These are phyloP conservation scores for Gastrolobium bilobum DNA, from an alignment of 306 rosid species.

Conservation along the genomic window DNA sequence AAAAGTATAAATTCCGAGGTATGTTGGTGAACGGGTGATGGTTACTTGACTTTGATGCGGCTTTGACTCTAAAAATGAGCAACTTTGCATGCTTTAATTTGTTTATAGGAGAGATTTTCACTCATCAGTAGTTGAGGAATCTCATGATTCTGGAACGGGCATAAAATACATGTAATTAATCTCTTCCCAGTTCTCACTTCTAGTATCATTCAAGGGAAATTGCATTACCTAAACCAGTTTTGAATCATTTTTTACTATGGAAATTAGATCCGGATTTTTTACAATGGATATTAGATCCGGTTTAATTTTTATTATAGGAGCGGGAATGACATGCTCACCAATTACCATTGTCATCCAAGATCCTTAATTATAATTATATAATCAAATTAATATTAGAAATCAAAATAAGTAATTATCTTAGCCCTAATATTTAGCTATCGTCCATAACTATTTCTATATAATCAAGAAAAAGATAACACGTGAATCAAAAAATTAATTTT, in stretches of 20 bases:
- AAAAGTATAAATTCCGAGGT: neutral
- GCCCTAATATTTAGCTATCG: too few relatives aligned
- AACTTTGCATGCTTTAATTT: neutral
- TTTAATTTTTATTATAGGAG: neutral
- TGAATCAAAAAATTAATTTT: too few relatives aligned
- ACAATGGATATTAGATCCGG: neutral
- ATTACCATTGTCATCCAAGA: neutral
- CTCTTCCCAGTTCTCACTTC: neutral
- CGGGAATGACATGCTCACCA: neutral
- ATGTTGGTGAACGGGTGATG: constrained; percentile 40
- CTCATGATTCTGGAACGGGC: neutral
- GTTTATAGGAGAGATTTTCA: neutral
- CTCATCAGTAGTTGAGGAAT: neutral
- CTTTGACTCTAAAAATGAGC: constrained; percentile 9
- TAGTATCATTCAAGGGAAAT: neutral
- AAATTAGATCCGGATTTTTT: neutral
- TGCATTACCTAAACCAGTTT: neutral
- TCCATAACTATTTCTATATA: too few relatives aligned
- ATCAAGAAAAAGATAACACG: too few relatives aligned
- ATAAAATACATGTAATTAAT: neutral
- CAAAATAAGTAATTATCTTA: too few relatives aligned
- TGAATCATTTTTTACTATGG: neutral
- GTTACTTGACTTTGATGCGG: constrained; percentile 37
- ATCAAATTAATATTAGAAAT: too few relatives aligned
- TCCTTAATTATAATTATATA: too few relatives aligned